Evolutionary conservation across 352 stramenopile genomes (phyloP).

Genomic region (Peronospora belbahrii): DNA sequence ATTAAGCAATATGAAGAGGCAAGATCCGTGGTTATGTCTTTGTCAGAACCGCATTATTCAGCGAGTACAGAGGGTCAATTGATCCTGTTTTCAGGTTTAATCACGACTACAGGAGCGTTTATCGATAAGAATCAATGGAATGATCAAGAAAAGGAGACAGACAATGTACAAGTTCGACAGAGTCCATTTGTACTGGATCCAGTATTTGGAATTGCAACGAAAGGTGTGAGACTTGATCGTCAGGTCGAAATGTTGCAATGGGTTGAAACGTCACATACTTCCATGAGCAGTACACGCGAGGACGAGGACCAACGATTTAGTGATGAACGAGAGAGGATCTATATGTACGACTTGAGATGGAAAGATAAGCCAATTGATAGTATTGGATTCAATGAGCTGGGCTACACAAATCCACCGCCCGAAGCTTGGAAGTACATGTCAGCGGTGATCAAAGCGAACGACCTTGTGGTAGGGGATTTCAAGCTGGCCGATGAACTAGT

Average conservation of each 20-base stretch:
- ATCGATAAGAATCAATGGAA: conserved; percentile 4
- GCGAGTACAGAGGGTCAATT: conserved; percentile 23
- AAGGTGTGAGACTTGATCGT: conserved; percentile 56
- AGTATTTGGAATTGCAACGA: conserved; percentile 50
- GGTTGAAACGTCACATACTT: conserved; percentile 66
- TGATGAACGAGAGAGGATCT: conserved; percentile 56
- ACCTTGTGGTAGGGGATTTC: conserved; percentile 59
- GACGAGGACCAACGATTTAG: conserved; percentile 40
- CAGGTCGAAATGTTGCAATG: conserved; percentile 78
- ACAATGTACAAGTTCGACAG: conserved; percentile 19
- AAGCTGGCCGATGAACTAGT: conserved; percentile 42
- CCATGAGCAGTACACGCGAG: conserved; percentile 31
- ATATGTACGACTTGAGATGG: conserved; percentile 68
- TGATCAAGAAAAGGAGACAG: neutral
- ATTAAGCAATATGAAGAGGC: conserved; percentile 48
- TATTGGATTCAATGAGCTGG: conserved; percentile 44
- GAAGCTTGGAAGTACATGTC: conserved; percentile 47
- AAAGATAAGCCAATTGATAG: conserved; percentile 44
- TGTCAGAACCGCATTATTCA: conserved; percentile 18
- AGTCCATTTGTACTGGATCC: conserved; percentile 54
- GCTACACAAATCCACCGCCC: conserved; percentile 52
- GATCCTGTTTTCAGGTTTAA: conserved; percentile 43
- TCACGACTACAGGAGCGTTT: conserved; percentile 29
- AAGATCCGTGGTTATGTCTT: conserved; percentile 19
- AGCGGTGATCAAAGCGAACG: conserved; percentile 21